Evolutionary conservation across 805 yeast species (phyloP), one percentile per base, ranked within the genome.

Genomic region (Kregervanrija fluxuum): DNA sequence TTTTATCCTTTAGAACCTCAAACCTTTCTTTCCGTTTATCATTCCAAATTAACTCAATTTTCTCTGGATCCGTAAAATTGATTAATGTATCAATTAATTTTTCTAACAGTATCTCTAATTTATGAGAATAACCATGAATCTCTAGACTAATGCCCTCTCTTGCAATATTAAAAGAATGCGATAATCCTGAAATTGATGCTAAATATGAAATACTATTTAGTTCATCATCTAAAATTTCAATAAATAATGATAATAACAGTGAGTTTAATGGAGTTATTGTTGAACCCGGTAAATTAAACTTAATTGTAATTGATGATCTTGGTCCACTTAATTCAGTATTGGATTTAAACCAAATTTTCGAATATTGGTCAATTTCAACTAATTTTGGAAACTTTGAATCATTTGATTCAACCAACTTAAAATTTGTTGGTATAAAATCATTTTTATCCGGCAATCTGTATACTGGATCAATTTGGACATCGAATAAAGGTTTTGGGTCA

Each of bases 281-380:
- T 0, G 84, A 70, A 11, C 74, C 69, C 1, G 95, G 95, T 36
- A 79, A 65, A 49, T 80, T 81, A 50, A 91, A 71, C 35, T 75
- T 69, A 43, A 87, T 60, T 35, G 77, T 75, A 30, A 89, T 76
- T 40, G 77, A 70, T 1, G 93, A 93, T 65, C 90, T 85, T 41
- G 98, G 99, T 13, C 86, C 85, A 70, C 84, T 79, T 59, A 91
- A 85, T 41, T 82, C 79, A 53, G 91, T 96, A 66, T 91, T 96
- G 54, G 83, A 83, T 61, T 91, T 91, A 62, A 71, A 86, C 98
- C 98, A 91, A 33, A 86, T 66, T 53, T 80, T 81, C 34, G 71
- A 63, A 40, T 70, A 70, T 11, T 72, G 64, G 38, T 73, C 70
- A 38, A 74, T 70, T 47, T 73, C 65, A 44, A 93, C 65, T 35